These are phyloP conservation scores for Houttuynia cordata DNA, from an alignment of 164 flowering plant genomes.

Conservation along the genomic window DNA sequence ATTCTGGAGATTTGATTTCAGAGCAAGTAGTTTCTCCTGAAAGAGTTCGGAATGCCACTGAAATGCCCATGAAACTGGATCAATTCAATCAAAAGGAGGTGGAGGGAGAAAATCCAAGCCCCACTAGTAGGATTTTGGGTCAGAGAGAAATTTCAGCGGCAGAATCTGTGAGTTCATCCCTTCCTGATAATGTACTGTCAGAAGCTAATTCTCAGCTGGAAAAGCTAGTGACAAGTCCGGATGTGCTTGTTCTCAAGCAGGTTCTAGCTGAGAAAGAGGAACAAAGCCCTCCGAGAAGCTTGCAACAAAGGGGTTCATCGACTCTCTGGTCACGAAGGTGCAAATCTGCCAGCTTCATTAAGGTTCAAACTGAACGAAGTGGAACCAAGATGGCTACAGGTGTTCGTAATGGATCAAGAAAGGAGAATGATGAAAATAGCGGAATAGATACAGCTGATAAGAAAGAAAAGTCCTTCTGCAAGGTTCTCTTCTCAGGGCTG, in stretches of 20 bases:
- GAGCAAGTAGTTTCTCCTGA: too few relatives aligned
- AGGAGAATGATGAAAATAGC: conserved; percentile 4
- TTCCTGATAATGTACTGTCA: conserved; percentile 9
- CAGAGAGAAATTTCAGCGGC: background rate
- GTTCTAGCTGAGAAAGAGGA: conserved; percentile 14
- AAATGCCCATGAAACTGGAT: background rate
- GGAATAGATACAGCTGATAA: background rate
- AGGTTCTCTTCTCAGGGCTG: conserved; percentile 18
- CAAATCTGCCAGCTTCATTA: conserved; percentile 29
- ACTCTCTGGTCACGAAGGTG: conserved; percentile 60
- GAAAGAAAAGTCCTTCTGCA: conserved; percentile 7
- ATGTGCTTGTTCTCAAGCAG: background rate
- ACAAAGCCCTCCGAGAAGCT: conserved; percentile 10
- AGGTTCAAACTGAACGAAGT: conserved; percentile 25
- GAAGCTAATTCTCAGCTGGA: conserved; percentile 7
- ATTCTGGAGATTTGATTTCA: background rate
- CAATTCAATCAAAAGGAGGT: background rate
- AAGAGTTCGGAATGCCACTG: background rate
- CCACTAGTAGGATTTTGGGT: background rate
- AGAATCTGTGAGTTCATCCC: conserved; percentile 15
- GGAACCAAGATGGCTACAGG: conserved; percentile 9
- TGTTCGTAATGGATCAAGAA: conserved; percentile 2
- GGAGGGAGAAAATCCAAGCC: background rate
- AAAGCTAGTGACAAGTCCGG: background rate
- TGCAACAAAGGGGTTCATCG: conserved; percentile 6